Conservation (phyloP, 805 yeast genomes). For the Vanderwaltozyma verrucispora region DNA sequence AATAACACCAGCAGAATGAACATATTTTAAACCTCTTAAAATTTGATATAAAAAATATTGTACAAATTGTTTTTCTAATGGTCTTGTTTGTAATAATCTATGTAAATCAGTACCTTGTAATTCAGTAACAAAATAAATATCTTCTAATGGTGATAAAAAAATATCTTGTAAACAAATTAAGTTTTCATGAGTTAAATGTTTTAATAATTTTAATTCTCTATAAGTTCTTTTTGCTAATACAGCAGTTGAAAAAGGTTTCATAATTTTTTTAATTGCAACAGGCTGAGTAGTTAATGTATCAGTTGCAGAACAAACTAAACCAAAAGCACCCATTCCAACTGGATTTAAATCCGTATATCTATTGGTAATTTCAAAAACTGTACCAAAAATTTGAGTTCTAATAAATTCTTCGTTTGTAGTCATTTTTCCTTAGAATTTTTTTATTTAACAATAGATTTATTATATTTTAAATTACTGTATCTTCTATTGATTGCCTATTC, state of each 20-base stretch:
- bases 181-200: slow-evolving; percentile 91
- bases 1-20: slow-evolving; percentile 86
- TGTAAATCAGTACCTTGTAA: slow-evolving; percentile 95
- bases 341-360: slow-evolving; percentile 90
- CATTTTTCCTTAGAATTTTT: no score
- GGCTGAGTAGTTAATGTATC: slow-evolving; percentile 85
- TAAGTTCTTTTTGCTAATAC: slow-evolving; percentile 94
- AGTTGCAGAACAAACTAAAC: slow-evolving; percentile 91
- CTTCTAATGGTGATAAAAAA: slow-evolving; percentile 89
- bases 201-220: slow-evolving; percentile 85
- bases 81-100: slow-evolving; percentile 81
- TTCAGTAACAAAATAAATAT: slow-evolving; percentile 92
- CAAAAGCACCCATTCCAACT: slow-evolving; percentile 99
- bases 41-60: slow-evolving; percentile 96
- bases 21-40: slow-evolving; percentile 77
- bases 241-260: slow-evolving; percentile 94
- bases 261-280: slow-evolving; percentile 94
- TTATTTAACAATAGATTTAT: no score
- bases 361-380: slow-evolving; percentile 86
- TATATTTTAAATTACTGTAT: no score
- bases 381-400: slow-evolving; percentile 88
- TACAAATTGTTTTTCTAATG: slow-evolving; percentile 90
- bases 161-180: slow-evolving; percentile 88
- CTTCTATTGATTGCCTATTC: no score
- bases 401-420: slow-evolving; percentile 32